These are phyloP conservation scores for Digitaria exilis DNA, from an alignment of 202 grass and related monocot species.

Conservation along the genomic window DNA sequence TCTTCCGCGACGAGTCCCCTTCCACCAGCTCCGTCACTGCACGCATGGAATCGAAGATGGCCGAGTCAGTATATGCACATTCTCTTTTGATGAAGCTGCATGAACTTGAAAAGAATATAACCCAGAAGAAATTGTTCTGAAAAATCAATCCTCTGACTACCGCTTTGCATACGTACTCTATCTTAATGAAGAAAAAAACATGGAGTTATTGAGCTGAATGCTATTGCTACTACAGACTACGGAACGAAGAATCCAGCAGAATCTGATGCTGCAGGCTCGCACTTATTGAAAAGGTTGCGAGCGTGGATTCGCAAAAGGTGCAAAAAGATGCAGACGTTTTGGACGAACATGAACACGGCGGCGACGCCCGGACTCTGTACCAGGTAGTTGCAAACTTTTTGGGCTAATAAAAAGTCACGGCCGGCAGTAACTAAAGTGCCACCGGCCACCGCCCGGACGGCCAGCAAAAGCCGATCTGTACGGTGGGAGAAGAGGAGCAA, in stretches of 20 bases:
- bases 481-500: background rate
- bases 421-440: slow-evolving; percentile 16
- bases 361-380: slow-evolving; percentile 25
- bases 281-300: slow-evolving; percentile 30
- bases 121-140: background rate
- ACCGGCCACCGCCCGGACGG: background rate
- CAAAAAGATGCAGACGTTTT: background rate
- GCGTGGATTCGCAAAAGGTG: slow-evolving; percentile 13
- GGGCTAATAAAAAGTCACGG: background rate
- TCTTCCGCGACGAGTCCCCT: slow-evolving; percentile 91
- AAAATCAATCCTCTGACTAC: background rate
- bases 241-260: slow-evolving; percentile 29
- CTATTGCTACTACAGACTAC: background rate
- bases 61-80: background rate
- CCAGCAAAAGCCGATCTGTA: slow-evolving; percentile 23
- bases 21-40: slow-evolving; percentile 89
- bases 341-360: slow-evolving; percentile 11
- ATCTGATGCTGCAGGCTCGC: slow-evolving; percentile 10
- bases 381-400: slow-evolving; percentile 22
- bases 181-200: slow-evolving; percentile 16
- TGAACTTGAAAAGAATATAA: background rate
- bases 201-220: background rate
- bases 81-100: background rate
- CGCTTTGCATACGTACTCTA: background rate
- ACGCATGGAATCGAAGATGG: background rate